Evolutionary conservation across 108 stramenopile genomes (phyloP).

Genomic region (Conticribra guillardii): DNA sequence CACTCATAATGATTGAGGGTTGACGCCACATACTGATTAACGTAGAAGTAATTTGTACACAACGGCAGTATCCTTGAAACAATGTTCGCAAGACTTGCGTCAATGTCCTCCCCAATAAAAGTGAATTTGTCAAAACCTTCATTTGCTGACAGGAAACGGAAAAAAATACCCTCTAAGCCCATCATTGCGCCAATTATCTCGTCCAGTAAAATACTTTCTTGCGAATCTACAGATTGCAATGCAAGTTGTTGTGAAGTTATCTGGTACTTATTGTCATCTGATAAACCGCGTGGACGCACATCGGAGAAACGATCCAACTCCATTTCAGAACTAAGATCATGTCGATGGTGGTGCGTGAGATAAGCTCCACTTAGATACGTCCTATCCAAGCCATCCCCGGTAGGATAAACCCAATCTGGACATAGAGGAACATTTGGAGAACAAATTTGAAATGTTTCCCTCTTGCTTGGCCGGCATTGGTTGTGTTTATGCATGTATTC

Average conservation of each 20-base stretch:
- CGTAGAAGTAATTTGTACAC: slow-evolving; percentile 64
- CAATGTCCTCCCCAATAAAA: slow-evolving; percentile 52
- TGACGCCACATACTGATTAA: slow-evolving; percentile 68
- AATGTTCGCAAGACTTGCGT: slow-evolving; percentile 55
- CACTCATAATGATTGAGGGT: slow-evolving; percentile 75
- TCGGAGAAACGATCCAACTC: slow-evolving; percentile 20
- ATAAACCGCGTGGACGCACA: not conserved
- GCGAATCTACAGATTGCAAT: slow-evolving; percentile 32
- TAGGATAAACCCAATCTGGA: slow-evolving; percentile 66
- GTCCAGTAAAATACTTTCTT: slow-evolving; percentile 74
- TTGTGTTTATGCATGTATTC: slow-evolving; percentile 60
- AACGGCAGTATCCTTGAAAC: slow-evolving; percentile 76
- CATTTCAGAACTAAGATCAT: slow-evolving; percentile 18
- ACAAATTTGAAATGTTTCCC: slow-evolving; percentile 70
- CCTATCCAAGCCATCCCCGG: slow-evolving; percentile 47
- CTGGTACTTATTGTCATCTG: slow-evolving; percentile 2
- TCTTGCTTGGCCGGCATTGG: slow-evolving; percentile 50
- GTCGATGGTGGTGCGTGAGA: slow-evolving; percentile 27
- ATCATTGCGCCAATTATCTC: slow-evolving; percentile 84
- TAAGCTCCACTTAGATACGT: slow-evolving; percentile 51
- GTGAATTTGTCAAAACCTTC: slow-evolving; percentile 27
- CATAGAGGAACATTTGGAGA: slow-evolving; percentile 53
- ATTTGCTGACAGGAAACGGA: slow-evolving; percentile 35
- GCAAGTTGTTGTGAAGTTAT: slow-evolving; percentile 19
- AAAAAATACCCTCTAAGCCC: slow-evolving; percentile 75